These are phyloP conservation scores for Heritiera littoralis DNA, from an alignment of 345 rosid species.

Conservation along the genomic window DNA sequence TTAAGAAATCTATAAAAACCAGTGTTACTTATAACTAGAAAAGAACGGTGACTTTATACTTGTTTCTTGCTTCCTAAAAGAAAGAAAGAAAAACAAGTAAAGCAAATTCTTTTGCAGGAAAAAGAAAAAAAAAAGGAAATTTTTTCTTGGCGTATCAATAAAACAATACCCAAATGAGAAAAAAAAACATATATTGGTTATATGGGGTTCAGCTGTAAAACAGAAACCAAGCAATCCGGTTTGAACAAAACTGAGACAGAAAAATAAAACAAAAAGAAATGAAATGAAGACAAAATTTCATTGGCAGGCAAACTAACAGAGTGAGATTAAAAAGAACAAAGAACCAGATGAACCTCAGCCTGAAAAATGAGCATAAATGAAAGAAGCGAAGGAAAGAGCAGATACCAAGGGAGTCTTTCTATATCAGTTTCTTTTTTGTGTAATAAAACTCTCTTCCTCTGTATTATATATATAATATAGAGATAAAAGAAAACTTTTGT, in stretches of 20 bases:
- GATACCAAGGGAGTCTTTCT: not conserved
- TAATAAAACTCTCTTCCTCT: not conserved
- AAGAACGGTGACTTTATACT: not conserved
- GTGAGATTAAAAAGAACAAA: not conserved
- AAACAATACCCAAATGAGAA: not conserved
- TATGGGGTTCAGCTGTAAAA: not conserved
- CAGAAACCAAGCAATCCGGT: not conserved
- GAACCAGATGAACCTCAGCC: not conserved
- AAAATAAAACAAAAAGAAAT: not conserved
- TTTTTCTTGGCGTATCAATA: not conserved
- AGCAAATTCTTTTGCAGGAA: not conserved
- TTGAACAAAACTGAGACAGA: not conserved
- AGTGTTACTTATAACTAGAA: not conserved
- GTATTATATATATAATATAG: too few relatives aligned
- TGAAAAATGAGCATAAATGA: not conserved
- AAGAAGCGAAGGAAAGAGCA: not conserved
- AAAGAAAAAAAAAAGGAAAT: not conserved
- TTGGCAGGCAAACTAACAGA: not conserved
- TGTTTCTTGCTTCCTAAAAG: not conserved
- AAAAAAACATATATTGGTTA: not conserved
- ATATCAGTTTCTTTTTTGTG: not conserved
- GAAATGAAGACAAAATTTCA: not conserved
- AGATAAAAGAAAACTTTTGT: too few relatives aligned
- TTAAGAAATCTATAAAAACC: not conserved
- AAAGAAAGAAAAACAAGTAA: not conserved